Conservation (phyloP, 805 yeast genomes). For the Candida fluviatilis region DNA sequence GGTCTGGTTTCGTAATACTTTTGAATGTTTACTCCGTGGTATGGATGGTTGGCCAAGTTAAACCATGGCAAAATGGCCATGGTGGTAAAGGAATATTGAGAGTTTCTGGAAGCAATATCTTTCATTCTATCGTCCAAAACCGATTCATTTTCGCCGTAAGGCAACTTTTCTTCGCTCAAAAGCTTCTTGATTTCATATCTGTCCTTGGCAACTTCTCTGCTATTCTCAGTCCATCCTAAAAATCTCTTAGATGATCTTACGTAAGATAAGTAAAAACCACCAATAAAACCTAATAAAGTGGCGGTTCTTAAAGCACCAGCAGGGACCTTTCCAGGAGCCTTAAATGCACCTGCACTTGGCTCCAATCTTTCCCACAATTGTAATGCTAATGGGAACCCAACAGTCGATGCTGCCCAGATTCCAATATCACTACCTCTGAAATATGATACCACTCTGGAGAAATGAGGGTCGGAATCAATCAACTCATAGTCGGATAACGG, state of each 20-base stretch:
- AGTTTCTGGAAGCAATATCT: conserved; percentile 72
- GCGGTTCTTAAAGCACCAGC: conserved; percentile 56
- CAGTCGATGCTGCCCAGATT: conserved; percentile 40
- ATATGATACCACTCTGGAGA: conserved; percentile 65
- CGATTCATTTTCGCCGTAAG: conserved; percentile 58
- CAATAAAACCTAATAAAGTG: conserved; percentile 57
- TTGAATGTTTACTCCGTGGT: conserved; percentile 71
- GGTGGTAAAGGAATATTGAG: conserved; percentile 62
- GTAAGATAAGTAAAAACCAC: conserved; percentile 74
- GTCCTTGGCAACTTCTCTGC: conserved; percentile 66
- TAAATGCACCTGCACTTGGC: conserved; percentile 38
- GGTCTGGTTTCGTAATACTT: conserved; percentile 55
- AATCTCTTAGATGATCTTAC: conserved; percentile 65
- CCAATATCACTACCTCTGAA: conserved; percentile 66
- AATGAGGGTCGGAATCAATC: conserved; percentile 79
- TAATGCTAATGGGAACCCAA: conserved; percentile 38
- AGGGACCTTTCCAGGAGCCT: conserved; percentile 48
- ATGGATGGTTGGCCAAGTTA: conserved; percentile 75
- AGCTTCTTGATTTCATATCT: conserved; percentile 67
- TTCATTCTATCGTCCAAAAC: conserved; percentile 62
- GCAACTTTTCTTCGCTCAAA: conserved; percentile 59
- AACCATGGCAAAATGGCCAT: conserved; percentile 74
- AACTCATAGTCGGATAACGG: conserved; percentile 39
- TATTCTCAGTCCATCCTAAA: conserved; percentile 73
- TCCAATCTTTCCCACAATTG: conserved; percentile 41